Evolutionary conservation across 2,329 filamentous ascomycete species (phyloP), one percentile per base, ranked within the genome.

Genomic region (Pseudodiploospora longispora): DNA sequence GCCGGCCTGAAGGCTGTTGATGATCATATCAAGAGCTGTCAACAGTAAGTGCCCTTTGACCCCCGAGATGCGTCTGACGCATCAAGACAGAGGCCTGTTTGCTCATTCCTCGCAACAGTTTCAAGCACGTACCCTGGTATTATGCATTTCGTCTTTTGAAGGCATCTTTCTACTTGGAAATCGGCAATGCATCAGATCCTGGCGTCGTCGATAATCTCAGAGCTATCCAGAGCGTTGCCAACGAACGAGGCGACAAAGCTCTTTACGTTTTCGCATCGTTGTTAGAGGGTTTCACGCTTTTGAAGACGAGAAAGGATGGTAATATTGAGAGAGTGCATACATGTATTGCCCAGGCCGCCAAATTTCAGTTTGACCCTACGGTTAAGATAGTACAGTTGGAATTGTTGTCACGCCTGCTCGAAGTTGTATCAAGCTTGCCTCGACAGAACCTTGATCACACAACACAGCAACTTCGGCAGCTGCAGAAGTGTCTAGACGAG

Each of bases 131-230:
- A 6, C 75, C 80, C 40, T 91, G 86, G 86, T 73, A 83, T 10
- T 91, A 90, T 58, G 83, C 82, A 1, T 85, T 90, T 54, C 80
- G 85, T 6, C 80, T 91, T 38, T 65, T 90, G 10, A 85, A 86
- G 51, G 78, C 83, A 0, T 79, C 83, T 0, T 75, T 89, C 38
- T 78, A 83, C 47, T 65, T 87, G 40, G 76, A 85, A 52, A 71
- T 74, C 38, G 70, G 75, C 4, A 76, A 69, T 36, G 71, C 75
- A 7, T 72, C 77, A 9, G 86, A 90, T 47, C 69, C 72, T 2
- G 71, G 78, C 39, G 74, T 82, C 0, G 64, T 88, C 3, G 82
- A 87, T 19, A 84, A 87, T 51, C 67, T 90, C n/a, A 75, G 77
- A 42, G 72, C 73, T 28, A 79, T 89, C 29, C 67, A 74, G 3